Percentiles rank a stretch among this genome's conserved stretches.
phyloP scores from a whole-genome alignment of 139 green algal genomes.

The Edaphochlamys debaryana region DNA sequence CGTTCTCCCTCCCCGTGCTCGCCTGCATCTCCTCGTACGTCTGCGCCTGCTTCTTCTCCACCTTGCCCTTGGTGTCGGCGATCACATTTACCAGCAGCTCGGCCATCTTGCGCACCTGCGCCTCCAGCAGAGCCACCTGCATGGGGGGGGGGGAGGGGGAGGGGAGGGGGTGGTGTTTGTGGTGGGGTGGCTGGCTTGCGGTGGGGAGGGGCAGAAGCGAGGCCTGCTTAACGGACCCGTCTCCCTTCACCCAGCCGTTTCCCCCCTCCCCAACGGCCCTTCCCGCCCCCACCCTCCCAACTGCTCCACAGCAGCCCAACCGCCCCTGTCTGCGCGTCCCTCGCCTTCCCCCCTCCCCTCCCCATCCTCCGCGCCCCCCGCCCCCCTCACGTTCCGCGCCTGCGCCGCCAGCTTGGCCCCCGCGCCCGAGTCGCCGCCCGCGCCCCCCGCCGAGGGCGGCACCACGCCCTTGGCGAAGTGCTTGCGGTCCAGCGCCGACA shows the following conservation, averaged over 20 bases:
- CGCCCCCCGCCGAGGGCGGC: conserved; percentile 41
- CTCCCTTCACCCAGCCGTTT: no score
- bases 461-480: conserved; percentile 81
- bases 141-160: not conserved
- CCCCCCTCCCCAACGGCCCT: no score
- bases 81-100: conserved; percentile 73
- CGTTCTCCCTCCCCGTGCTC: no score
- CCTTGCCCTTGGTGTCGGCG: conserved; percentile 80
- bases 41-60: conserved; percentile 94
- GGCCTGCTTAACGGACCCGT: no score
- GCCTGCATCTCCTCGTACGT: conserved; percentile 93
- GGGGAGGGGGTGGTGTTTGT: not conserved
- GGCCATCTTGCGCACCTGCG: conserved; percentile 52
- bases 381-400: not conserved
- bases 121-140: conserved; percentile 58
- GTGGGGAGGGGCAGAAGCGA: conserved; percentile 6
- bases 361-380: not conserved
- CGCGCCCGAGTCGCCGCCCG: not conserved
- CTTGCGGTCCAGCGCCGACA: conserved; percentile 77
- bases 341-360: no score
- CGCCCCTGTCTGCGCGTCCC: no score
- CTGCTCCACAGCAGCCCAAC: no score
- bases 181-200: not conserved
- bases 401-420: conserved; percentile 1
- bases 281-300: no score